Evolutionary conservation across 352 stramenopile species (phyloP).

Genomic region (Globisporangium emineosum): DNA sequence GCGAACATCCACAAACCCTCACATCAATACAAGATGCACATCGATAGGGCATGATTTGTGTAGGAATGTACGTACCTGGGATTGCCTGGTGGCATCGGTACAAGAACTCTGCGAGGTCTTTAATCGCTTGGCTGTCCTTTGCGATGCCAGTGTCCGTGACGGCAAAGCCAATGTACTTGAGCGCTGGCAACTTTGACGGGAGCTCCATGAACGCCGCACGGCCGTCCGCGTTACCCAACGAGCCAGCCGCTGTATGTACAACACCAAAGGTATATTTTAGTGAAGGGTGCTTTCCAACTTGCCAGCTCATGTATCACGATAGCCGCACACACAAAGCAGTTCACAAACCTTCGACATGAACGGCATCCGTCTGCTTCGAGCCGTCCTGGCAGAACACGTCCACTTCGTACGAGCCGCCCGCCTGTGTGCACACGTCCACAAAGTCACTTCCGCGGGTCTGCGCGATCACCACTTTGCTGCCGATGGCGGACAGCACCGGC

Average conservation of each 20-base stretch:
- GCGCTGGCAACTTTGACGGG: constrained; percentile 20
- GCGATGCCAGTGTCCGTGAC: constrained; percentile 42
- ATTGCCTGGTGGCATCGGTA: constrained; percentile 31
- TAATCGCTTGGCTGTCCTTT: constrained; percentile 31
- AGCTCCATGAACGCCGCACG: constrained; percentile 28
- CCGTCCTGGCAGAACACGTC: constrained; percentile 32
- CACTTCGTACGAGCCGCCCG: constrained; percentile 28
- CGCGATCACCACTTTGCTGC: constrained; percentile 27
- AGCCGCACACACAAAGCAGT: too few species aligned
- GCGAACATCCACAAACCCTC: constrained; percentile 2
- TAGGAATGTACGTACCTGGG: constrained; percentile 26
- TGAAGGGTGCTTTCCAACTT: too few species aligned
- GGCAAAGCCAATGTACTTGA: constrained; percentile 40
- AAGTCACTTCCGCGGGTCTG: constrained; percentile 36
- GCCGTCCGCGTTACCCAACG: constrained; percentile 22
- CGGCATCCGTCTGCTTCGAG: constrained; percentile 16
- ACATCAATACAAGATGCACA: neutral
- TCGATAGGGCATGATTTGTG: too few species aligned
- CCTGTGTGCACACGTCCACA: constrained; percentile 18
- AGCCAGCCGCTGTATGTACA: constrained; percentile 19
- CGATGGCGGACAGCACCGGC: constrained; percentile 21
- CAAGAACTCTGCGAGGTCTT: constrained; percentile 56
- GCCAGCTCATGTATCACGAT: too few species aligned
- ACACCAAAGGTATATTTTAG: too few species aligned
- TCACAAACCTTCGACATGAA: constrained; percentile 12